These are phyloP conservation scores for Fusarium denticulatum DNA, from an alignment of 2,329 filamentous ascomycete species.

Conservation along the genomic window DNA sequence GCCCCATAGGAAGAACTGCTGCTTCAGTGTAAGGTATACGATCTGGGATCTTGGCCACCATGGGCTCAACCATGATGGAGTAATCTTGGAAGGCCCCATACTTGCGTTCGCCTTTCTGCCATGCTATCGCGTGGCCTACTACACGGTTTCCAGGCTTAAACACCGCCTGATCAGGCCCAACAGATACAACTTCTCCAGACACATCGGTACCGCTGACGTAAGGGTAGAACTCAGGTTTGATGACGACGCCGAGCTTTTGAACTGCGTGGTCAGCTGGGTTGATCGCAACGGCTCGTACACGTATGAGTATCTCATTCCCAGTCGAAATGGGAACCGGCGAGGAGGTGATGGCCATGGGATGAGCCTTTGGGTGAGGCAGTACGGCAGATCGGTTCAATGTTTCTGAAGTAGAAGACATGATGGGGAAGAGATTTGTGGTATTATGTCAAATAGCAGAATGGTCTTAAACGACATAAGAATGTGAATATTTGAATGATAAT, in stretches of 20 bases:
- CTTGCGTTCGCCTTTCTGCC: neutral
- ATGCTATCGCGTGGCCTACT: neutral
- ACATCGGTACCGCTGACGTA: neutral
- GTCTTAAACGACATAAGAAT: too few species aligned
- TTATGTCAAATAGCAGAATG: too few species aligned
- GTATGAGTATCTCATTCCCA: neutral
- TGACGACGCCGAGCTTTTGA: neutral
- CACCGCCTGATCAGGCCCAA: neutral
- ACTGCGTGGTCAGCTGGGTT: neutral
- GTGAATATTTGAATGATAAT: too few species aligned
- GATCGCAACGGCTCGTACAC: neutral
- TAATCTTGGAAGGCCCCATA: neutral
- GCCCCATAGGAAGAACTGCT: neutral
- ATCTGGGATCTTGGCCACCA: neutral
- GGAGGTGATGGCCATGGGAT: neutral
- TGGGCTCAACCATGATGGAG: neutral
- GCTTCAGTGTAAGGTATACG: neutral
- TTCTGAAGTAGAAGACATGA: neutral
- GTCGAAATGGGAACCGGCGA: neutral
- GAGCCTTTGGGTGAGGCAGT: neutral
- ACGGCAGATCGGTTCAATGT: neutral
- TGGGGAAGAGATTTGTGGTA: rapidly evolving
- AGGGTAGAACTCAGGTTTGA: neutral
- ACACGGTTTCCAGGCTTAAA: neutral
- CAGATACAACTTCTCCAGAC: neutral